Conservation (phyloP, 2,329 filamentous ascomycete species). For the Ramularia collo-cygni region DNA sequence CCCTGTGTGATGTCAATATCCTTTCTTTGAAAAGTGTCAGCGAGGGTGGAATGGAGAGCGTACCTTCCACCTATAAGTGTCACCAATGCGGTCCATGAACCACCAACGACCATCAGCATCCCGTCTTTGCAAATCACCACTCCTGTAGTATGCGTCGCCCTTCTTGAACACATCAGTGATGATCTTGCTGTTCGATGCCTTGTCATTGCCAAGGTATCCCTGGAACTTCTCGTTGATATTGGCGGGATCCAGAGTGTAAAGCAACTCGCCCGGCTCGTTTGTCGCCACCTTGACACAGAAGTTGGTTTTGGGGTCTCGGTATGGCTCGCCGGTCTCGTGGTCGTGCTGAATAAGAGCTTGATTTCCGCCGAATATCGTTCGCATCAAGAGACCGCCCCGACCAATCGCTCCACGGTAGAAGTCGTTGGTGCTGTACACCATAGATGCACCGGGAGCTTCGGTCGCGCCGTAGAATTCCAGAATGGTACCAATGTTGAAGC, state of each 20-base stretch:
- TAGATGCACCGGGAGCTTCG: conserved; percentile 56
- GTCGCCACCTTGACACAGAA: conserved; percentile 54
- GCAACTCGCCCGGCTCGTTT: conserved; percentile 66
- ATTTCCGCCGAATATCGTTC: conserved; percentile 45
- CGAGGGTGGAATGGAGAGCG: background rate
- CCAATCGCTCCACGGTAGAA: conserved; percentile 73
- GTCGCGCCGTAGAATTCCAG: conserved; percentile 35
- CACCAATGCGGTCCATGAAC: conserved; percentile 75
- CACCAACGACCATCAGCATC: conserved; percentile 65
- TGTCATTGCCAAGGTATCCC: conserved; percentile 71
- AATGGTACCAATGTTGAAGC: conserved; percentile 44
- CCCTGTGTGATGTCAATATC: background rate
- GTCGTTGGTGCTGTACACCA: conserved; percentile 68
- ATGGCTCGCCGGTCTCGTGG: conserved; percentile 60
- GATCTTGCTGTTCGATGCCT: conserved; percentile 67
- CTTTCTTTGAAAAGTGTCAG: background rate
- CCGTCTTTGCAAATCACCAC: conserved; percentile 72
- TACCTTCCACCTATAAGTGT: conserved; percentile 74
- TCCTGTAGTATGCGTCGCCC: conserved; percentile 76
- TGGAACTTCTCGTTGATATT: conserved; percentile 63
- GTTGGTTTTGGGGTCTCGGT: conserved; percentile 61
- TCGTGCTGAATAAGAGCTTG: conserved; percentile 63
- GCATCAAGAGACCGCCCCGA: conserved; percentile 58
- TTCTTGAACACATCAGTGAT: conserved; percentile 64
- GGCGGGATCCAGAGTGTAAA: conserved; percentile 61